These are phyloP conservation scores for Epicoccum nigrum DNA, from an alignment of 2,329 filamentous ascomycete species.

Conservation along the genomic window DNA sequence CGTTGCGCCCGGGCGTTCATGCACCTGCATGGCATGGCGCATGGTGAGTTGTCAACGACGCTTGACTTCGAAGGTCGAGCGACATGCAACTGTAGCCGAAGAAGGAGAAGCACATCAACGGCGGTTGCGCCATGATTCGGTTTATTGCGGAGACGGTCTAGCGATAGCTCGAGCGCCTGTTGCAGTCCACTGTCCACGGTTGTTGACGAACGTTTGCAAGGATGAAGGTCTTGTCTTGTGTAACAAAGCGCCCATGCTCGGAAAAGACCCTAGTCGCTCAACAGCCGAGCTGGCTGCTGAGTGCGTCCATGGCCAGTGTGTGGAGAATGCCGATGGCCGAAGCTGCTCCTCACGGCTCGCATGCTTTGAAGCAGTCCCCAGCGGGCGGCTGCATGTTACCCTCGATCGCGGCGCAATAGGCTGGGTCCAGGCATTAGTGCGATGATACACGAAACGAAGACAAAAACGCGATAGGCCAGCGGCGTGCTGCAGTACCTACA, in stretches of 20 bases:
- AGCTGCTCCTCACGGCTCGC: conserved; percentile 4
- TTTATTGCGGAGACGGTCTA: conserved; percentile 37
- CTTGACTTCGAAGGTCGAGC: conserved; percentile 43
- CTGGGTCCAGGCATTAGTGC: conserved; percentile 10
- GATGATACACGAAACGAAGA: conserved; percentile 28
- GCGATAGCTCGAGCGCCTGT: conserved; percentile 31
- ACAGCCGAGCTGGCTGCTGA: conserved; percentile 13
- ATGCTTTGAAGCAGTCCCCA: conserved; percentile 13
- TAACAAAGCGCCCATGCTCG: conserved; percentile 6
- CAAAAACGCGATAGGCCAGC: conserved; percentile 34
- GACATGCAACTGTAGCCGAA: conserved; percentile 45
- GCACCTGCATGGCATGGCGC: conserved; percentile 46
- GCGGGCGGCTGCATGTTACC: conserved; percentile 22
- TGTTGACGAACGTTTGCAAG: conserved; percentile 17
- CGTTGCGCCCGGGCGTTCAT: conserved; percentile 39
- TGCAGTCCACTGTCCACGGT: conserved; percentile 20
- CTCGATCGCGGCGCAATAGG: conserved; percentile 29
- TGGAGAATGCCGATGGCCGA: conserved; percentile 8
- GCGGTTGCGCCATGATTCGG: conserved; percentile 45
- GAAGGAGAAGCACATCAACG: conserved; percentile 43
- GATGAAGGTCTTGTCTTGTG: conserved; percentile 20
- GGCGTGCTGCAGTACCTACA: conserved; percentile 33
- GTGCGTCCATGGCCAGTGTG: conserved; percentile 7
- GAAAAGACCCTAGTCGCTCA: conserved; percentile 12
- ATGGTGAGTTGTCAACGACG: conserved; percentile 49